phyloP scores from a whole-genome alignment of 2,329 filamentous ascomycete species.

The Lojkania enalia region DNA sequence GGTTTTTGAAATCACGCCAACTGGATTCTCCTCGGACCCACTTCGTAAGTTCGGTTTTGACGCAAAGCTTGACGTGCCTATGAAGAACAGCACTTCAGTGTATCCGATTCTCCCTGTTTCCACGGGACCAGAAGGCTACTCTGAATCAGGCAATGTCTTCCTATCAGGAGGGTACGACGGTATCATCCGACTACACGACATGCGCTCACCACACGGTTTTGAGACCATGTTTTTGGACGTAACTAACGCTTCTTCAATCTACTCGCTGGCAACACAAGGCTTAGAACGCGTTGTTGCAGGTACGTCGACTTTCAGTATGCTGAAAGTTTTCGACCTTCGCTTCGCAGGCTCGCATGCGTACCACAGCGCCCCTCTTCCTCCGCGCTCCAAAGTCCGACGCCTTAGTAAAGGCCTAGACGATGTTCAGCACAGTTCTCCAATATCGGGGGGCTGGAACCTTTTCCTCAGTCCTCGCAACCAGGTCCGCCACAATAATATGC shows the following conservation, averaged over 20 bases:
- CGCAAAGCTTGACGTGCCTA: constrained; percentile 4
- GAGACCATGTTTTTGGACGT: constrained; percentile 58
- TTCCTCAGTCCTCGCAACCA: constrained; percentile 47
- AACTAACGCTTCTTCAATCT: constrained; percentile 62
- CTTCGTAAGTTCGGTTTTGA: constrained; percentile 46
- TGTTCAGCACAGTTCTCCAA: constrained; percentile 15
- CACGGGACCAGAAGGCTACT: constrained; percentile 30
- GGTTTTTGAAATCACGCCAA: constrained; percentile 55
- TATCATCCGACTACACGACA: constrained; percentile 61
- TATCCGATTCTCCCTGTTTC: constrained; percentile 52
- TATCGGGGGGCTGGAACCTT: constrained; percentile 49
- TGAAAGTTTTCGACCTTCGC: constrained; percentile 67
- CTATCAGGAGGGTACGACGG: constrained; percentile 65
- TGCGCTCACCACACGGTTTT: constrained; percentile 55
- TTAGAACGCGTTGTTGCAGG: constrained; percentile 62
- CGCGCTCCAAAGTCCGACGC: constrained; percentile 12
- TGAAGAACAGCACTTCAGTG: constrained; percentile 39
- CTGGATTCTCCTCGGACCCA: constrained; percentile 46
- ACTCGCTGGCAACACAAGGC: constrained; percentile 61
- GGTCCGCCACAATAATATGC: constrained; percentile 8
- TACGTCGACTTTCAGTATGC: constrained; percentile 58
- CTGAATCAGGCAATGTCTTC: constrained; percentile 55
- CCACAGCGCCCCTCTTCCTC: constrained; percentile 30
- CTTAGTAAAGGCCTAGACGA: constrained; percentile 17
- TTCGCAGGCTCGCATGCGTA: constrained; percentile 50